Percentiles rank a stretch among this genome's conserved stretches.
Evolutionary conservation across 1,139 yeast species (phyloP).

Genomic region (Diutina sp.): DNA sequence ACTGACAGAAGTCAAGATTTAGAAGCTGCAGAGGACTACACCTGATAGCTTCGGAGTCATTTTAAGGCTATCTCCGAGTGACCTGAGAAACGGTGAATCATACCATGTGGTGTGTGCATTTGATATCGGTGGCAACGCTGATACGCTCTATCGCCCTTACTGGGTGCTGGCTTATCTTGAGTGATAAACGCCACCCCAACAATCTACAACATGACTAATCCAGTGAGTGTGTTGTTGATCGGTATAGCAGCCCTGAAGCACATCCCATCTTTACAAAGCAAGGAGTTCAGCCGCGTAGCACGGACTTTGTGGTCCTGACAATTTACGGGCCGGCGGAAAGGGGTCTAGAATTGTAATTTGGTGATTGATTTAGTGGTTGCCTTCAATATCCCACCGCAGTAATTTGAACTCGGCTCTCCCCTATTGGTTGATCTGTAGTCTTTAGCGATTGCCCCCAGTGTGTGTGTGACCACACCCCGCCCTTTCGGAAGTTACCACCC

Average conservation of each 20-base stretch:
- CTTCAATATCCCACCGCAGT: too few species aligned
- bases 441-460: too few species aligned
- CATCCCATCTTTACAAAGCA: neutral
- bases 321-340: too few species aligned
- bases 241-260: neutral
- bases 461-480: too few species aligned
- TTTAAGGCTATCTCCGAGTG: neutral
- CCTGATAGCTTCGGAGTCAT: neutral
- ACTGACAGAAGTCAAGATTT: neutral
- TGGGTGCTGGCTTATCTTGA: neutral
- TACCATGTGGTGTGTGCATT: neutral
- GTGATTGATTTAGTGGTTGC: too few species aligned
- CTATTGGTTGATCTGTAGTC: too few species aligned
- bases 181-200: neutral
- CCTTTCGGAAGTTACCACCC: too few species aligned
- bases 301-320: too few species aligned
- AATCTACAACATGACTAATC: too few species aligned
- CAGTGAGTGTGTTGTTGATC: neutral
- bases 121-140: neutral
- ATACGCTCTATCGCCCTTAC: neutral
- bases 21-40: neutral
- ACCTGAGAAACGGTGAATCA: neutral
- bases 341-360: too few species aligned
- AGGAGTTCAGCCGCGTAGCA: too few species aligned
- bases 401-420: too few species aligned